Percentiles rank a stretch among this genome's conserved stretches.
phyloP scores from a whole-genome alignment of 768 basidiomycete genomes.

The Phaffia australis region DNA sequence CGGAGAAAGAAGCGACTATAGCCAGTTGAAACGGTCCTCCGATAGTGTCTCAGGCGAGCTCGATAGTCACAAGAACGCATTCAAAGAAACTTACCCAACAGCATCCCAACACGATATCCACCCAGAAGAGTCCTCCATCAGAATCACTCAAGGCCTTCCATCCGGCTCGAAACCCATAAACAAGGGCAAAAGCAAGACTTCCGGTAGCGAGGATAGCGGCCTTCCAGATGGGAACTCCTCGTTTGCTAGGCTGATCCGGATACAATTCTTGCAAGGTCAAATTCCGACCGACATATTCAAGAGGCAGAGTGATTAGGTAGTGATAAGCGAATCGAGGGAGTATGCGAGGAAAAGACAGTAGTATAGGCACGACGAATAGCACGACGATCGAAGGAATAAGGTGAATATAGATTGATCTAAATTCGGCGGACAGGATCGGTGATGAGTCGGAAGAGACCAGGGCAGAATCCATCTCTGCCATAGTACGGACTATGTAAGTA shows the following conservation, averaged over 20 bases:
- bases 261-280: constrained; percentile 20
- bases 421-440: no score
- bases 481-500: no score
- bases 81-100: constrained; percentile 3
- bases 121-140: neutral
- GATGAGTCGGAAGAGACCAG: no score
- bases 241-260: constrained; percentile 1
- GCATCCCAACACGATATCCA: neutral
- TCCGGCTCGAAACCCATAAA: neutral
- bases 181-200: constrained; percentile 3
- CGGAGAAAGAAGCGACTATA: no score
- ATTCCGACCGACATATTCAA: constrained; percentile 4
- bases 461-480: no score
- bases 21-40: no score
- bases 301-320: neutral
- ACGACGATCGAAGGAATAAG: constrained; percentile 16
- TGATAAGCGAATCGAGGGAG: neutral
- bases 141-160: constrained; percentile 3
- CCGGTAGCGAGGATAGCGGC: constrained; percentile 10
- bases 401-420: no score
- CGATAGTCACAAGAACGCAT: no score
- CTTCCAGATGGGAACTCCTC: constrained; percentile 11
- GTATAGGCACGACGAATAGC: constrained; percentile 1
- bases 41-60: no score
- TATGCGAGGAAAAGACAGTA: neutral